Base-by-base conservation (phyloP, 306 rosid genomes). In the Echinosophora koreensis region DNA sequence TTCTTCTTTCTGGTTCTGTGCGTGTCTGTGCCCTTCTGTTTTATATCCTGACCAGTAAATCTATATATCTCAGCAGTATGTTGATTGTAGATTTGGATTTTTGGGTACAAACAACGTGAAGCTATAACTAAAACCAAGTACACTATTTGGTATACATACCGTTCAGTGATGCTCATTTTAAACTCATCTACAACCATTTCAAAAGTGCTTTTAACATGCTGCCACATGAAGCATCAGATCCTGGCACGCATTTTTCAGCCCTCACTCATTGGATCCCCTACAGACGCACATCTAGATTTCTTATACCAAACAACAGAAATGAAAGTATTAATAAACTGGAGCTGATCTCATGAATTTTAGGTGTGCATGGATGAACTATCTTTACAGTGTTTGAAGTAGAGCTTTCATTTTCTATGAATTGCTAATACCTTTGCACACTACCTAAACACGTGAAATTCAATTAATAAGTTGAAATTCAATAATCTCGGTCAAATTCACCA, bases 201-300 rank as follows among this genome's bases (percentile, higher is more conserved):
- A 30, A 90, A 81, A 27, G 87, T 84, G 78, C 66, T 79, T 71
- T 86, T 80, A 30, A 87, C 89, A 27, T 82, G 81, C 84, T 85
- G 85, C 69, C 89, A 86, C 77, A 79, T 81, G 34, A 47, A 74
- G 80, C 88, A 86, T 84, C 76, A 87, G 84, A 83, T 90, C 84
- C 76, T 82, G 91, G 74, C 92, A 84, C 18, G 86, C 78, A 81
- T 88, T 90, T 72, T 67, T 86, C 80, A 89, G 28, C 54, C 88
- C 51, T 85, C 88, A 17, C 77, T 67, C 0, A 89, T 88, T 22
- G 87, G 76, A 83, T 80, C 91, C 73, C 93, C 93, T 89, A 80
- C 59, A 44, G 51, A 68, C 51, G 54, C 83, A 27, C 11, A 64
- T n/a, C 16, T 10, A 63, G n/a, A 63, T 38, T 28, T 16, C 9